Evolutionary conservation across 768 basidiomycete genomes (phyloP).

Genomic region (Lepiota brunneoincarnata): DNA sequence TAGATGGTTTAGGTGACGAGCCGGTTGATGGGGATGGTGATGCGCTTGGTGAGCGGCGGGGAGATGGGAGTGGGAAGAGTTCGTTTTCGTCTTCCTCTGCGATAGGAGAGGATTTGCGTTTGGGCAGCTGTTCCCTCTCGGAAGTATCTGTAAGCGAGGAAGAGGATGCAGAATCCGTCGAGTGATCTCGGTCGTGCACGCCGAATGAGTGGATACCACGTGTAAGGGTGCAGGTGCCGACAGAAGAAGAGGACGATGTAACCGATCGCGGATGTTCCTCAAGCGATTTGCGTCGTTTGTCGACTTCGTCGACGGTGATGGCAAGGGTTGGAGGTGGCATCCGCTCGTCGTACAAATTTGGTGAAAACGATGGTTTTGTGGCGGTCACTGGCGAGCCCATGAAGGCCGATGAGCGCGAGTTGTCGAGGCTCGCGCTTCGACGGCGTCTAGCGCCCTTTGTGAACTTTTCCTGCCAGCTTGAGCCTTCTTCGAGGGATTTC

Average conservation of each 20-base stretch:
- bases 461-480: constrained; percentile 62
- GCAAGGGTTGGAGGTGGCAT: constrained; percentile 25
- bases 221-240: background rate
- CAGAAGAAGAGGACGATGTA: constrained; percentile 3
- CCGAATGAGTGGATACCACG: background rate
- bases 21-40: constrained; percentile 18
- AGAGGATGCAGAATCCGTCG: background rate
- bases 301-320: constrained; percentile 63
- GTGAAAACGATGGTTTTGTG: background rate
- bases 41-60: constrained; percentile 47
- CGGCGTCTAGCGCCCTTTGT: constrained; percentile 58
- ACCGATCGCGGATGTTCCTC: constrained; percentile 7
- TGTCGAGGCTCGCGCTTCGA: constrained; percentile 44
- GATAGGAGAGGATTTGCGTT: constrained; percentile 32
- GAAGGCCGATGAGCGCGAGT: background rate
- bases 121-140: background rate
- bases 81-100: constrained; percentile 60
- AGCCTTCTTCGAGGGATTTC: constrained; percentile 49
- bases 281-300: constrained; percentile 47
- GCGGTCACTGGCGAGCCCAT: background rate
- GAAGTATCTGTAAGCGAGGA: too few relatives aligned
- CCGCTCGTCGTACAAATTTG: background rate
- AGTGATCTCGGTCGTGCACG: constrained; percentile 17
- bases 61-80: constrained; percentile 57
- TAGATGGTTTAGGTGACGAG: constrained; percentile 17